These are phyloP conservation scores for Colletotrichum caudatum DNA, from an alignment of 2,329 filamentous ascomycete species.

Conservation along the genomic window DNA sequence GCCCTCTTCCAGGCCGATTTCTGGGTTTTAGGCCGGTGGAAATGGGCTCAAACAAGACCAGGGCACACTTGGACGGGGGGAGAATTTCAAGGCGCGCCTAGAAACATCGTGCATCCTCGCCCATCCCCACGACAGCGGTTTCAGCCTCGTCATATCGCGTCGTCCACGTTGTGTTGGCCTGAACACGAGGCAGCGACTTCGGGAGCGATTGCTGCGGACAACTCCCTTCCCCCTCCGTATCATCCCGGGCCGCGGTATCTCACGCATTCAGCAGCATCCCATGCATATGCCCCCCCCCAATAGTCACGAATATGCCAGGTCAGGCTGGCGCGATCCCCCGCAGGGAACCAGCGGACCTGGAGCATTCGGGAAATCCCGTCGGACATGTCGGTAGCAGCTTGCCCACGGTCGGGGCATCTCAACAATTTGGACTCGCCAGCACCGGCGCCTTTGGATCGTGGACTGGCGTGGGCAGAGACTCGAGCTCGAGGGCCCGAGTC, in stretches of 20 bases:
- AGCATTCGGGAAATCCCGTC: background rate
- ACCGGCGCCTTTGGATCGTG: background rate
- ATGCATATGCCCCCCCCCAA: constrained; percentile 6
- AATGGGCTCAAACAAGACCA: constrained; percentile 27
- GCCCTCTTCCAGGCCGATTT: background rate
- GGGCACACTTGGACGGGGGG: background rate
- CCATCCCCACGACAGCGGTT: background rate
- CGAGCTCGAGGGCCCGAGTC: background rate
- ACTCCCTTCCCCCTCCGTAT: background rate
- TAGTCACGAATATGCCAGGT: background rate
- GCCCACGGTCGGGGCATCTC: background rate
- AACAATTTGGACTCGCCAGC: constrained; percentile 2
- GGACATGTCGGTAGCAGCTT: background rate
- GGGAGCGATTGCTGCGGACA: background rate
- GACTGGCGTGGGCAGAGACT: background rate
- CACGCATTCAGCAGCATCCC: background rate
- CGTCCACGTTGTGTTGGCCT: background rate
- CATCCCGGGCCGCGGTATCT: background rate
- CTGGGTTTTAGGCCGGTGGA: constrained; percentile 2
- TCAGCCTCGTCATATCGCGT: constrained; percentile 10
- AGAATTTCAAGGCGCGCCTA: constrained; percentile 1
- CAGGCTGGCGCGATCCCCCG: background rate
- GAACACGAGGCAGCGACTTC: constrained; percentile 1
- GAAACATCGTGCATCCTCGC: constrained; percentile 14
- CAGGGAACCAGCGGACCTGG: background rate